Percentiles rank a stretch among this genome's conserved stretches.
Conservation (phyloP, 345 rosid genomes). For the Rhodomyrtus tomentosa region DNA sequence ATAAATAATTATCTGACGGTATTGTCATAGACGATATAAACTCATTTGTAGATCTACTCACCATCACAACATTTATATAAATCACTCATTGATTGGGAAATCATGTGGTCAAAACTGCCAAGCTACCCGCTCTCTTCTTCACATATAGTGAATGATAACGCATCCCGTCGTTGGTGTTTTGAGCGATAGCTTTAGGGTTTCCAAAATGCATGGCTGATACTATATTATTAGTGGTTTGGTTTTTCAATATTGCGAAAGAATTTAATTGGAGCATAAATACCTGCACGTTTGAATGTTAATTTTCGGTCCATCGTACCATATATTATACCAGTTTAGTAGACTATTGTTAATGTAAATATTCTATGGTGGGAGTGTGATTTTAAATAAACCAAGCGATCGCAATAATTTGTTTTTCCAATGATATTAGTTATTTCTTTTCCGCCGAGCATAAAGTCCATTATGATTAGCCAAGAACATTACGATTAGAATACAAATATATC, state of each 20-base stretch:
- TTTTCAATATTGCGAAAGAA: not conserved
- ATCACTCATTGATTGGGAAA: too few species aligned
- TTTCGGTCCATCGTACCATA: not conserved
- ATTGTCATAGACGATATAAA: too few species aligned
- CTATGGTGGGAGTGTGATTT: too few species aligned
- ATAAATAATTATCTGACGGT: too few species aligned
- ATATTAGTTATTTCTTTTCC: not conserved
- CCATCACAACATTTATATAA: too few species aligned
- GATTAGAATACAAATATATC: not conserved
- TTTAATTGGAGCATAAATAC: not conserved
- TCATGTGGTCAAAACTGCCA: too few species aligned
- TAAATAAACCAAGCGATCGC: not conserved
- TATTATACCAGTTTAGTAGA: too few species aligned
- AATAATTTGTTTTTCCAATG: not conserved
- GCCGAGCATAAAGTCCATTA: not conserved
- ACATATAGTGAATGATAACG: not conserved
- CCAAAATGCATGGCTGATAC: not conserved
- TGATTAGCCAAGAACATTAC: not conserved
- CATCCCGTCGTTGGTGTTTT: not conserved
- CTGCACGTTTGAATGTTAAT: not conserved
- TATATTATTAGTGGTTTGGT: not conserved
- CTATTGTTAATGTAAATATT: too few species aligned
- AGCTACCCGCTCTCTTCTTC: not conserved
- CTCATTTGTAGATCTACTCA: too few species aligned
- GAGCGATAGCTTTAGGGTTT: not conserved